Evolutionary conservation across 371 early-diverging fungal species (phyloP), one percentile per base, ranked within the genome.

Genomic region (Mucor sp.): DNA sequence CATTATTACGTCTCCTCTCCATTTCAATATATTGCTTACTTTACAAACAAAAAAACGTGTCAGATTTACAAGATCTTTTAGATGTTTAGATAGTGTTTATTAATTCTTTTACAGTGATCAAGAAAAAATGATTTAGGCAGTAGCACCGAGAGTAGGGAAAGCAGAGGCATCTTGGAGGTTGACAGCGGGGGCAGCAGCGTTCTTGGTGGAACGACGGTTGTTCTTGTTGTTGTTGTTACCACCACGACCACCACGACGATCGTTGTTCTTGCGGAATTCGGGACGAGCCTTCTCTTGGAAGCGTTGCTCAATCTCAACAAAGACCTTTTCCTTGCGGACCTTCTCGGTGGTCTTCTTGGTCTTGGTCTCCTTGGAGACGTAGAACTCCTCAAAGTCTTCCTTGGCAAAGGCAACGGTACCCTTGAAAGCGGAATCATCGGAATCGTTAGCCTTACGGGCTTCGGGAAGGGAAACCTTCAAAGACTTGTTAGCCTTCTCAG

Each of bases 381-480:
- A 75, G 69, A 88, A 80, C 32, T 90, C 89, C 58, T 86, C 88
- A 32, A 87, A 79, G 14, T 91, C 94, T 15, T 77, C 80, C 88
- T 89, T 87, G 68, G 85, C 75, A 60, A 93, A 85, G 56, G 87
- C 85, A 73, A 86, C 85, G 62, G 90, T 80, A 74, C 87, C 86
- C 85, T 91, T 91, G 92, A 92, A 94, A 78, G 93, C 81, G 62
- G 82, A 63, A 21, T 90, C 90, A 61, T 93, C 94, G 47, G 79
- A 76, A 72, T 94, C 92, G 83, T 93, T 93, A 70, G 94, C 89
- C 78, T 89, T 86, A 72, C 95, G 90, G 55, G 82, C 79, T 63
- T 86, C 84, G 12, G 89, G 89, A 35, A 87, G 85, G 69, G 69
- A 55, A 44, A 80, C 78, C 87, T 64, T 93, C 91, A 76, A 91